Base-by-base conservation (phyloP, 2,329 filamentous ascomycete genomes). In the Aspergillus fijiensis region DNA sequence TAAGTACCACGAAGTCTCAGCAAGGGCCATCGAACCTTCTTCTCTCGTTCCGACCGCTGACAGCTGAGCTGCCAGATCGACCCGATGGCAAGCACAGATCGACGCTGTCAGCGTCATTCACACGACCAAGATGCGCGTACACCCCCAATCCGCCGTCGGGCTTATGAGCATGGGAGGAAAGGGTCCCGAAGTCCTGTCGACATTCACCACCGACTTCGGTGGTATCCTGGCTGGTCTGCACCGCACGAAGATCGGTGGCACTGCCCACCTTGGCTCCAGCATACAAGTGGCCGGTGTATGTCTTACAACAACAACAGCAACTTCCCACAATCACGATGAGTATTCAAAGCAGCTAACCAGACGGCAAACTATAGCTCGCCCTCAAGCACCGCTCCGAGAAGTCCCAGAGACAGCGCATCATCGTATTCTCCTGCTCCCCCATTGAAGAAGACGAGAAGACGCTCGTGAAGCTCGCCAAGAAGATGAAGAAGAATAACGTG, bases 111-210 rank as follows among this genome's bases (percentile, higher is more conserved):
- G 91, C 79, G 88, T 97, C 72, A 89, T 98, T 72, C 98, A 98
- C 82, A 92, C 93, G 74, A 91, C 90, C 73, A 96, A 99, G 79
- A 96, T 93, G 69, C 89, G 92, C 80, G 90, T 89, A 69, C 97
- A 99, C 77, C 92, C 95, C 33, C 95, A 99, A 80, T 98, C 94
- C 7, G 96, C 93, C 11, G 95, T 99, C 66, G 95, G 96, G 55
- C 83, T 99, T 65, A 97, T 99, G 93, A 96, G 92, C 79, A 98
- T 98, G 94, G 95, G 92, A 65, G 95, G 94, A 72, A 94, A 91
- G 74, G 93, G 92, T n/a, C 95, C 95, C 52, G 94, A 98, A 80
- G 94, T 99, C 65, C 86, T 99, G 65, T 96, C 95, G 60, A 99
- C 95, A 35, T 86, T 98, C 74, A 98, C 95, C 57, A 94, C 92